These are phyloP conservation scores for Fusarium redolens DNA, from an alignment of 2,329 filamentous ascomycete genomes.

Conservation along the genomic window DNA sequence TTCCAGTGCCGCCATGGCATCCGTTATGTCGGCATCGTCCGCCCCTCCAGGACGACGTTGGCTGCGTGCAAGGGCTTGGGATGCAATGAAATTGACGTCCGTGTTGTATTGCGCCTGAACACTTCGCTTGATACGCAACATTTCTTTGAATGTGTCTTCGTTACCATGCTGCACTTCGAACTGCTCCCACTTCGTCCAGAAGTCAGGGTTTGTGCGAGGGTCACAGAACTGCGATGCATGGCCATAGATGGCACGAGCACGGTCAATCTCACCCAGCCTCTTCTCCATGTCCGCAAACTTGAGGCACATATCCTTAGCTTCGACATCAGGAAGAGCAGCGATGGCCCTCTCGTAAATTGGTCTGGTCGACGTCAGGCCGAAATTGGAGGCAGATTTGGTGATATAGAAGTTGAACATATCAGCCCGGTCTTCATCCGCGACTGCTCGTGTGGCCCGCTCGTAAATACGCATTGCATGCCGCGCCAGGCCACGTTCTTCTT, in stretches of 20 bases:
- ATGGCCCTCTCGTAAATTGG: slow-evolving; percentile 98
- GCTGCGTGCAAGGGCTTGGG: slow-evolving; percentile 87
- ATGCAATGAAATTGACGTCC: slow-evolving; percentile 98
- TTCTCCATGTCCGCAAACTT: slow-evolving; percentile 99
- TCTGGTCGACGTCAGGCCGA: slow-evolving; percentile 92
- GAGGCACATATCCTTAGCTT: slow-evolving; percentile 97
- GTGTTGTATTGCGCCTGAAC: slow-evolving; percentile 99
- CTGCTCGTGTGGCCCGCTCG: slow-evolving; percentile 93
- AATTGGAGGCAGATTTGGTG: slow-evolving; percentile 97
- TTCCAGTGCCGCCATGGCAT: slow-evolving; percentile 92
- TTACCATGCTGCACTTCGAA: slow-evolving; percentile 99
- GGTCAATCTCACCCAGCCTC: slow-evolving; percentile 90
- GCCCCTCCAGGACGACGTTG: slow-evolving; percentile 69
- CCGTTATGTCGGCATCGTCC: slow-evolving; percentile 65
- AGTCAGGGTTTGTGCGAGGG: slow-evolving; percentile 86
- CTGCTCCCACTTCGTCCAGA: slow-evolving; percentile 97
- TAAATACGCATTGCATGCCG: slow-evolving; percentile 99
- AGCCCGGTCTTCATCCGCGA: slow-evolving; percentile 91
- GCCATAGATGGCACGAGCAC: slow-evolving; percentile 93
- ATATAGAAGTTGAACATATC: slow-evolving; percentile 99
- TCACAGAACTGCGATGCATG: slow-evolving; percentile 98
- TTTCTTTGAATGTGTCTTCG: slow-evolving; percentile 99
- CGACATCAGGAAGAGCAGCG: slow-evolving; percentile 88
- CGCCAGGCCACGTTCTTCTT: slow-evolving; percentile 94
- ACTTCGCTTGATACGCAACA: slow-evolving; percentile 96